These are phyloP conservation scores for Colletotrichum paranaense DNA, from an alignment of 2,329 filamentous ascomycete genomes.

Conservation along the genomic window DNA sequence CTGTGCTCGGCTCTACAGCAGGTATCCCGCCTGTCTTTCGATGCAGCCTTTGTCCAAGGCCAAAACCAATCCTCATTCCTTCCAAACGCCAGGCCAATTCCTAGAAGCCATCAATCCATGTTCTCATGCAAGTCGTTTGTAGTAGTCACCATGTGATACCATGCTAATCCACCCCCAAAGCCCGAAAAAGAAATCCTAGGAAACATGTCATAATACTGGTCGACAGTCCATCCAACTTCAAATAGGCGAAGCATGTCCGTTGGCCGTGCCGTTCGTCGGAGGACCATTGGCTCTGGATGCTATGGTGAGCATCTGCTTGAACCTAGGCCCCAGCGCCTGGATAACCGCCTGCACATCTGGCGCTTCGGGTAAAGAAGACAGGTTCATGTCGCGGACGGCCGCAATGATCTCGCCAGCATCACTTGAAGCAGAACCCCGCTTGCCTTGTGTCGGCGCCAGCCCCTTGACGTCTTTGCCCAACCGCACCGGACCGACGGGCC, in stretches of 20 bases:
- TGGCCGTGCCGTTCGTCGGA: background rate
- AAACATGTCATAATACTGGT: too few relatives aligned
- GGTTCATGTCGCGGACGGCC: slow-evolving; percentile 44
- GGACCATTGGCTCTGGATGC: background rate
- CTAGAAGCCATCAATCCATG: background rate
- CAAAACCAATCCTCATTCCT: background rate
- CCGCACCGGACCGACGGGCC: slow-evolving; percentile 62
- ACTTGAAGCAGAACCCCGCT: slow-evolving; percentile 49
- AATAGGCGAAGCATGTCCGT: background rate
- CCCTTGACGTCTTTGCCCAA: slow-evolving; percentile 62
- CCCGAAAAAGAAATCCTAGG: background rate
- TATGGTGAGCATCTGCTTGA: slow-evolving; percentile 46
- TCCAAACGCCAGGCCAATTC: slow-evolving; percentile 14
- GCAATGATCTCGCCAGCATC: slow-evolving; percentile 40
- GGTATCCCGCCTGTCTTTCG: slow-evolving; percentile 4
- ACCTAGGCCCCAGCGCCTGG: slow-evolving; percentile 51
- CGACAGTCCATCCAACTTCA: background rate
- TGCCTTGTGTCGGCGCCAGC: slow-evolving; percentile 53
- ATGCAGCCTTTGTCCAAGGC: background rate
- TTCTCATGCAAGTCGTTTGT: slow-evolving; percentile 2
- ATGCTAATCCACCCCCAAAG: background rate
- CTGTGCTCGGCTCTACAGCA: background rate
- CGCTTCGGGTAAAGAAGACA: slow-evolving; percentile 42
- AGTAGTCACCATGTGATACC: background rate
- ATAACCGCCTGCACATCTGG: slow-evolving; percentile 57